Evolutionary conservation across 2,329 filamentous ascomycete genomes (phyloP), one percentile per base, ranked within the genome.

Genomic region (Alternaria triticina): DNA sequence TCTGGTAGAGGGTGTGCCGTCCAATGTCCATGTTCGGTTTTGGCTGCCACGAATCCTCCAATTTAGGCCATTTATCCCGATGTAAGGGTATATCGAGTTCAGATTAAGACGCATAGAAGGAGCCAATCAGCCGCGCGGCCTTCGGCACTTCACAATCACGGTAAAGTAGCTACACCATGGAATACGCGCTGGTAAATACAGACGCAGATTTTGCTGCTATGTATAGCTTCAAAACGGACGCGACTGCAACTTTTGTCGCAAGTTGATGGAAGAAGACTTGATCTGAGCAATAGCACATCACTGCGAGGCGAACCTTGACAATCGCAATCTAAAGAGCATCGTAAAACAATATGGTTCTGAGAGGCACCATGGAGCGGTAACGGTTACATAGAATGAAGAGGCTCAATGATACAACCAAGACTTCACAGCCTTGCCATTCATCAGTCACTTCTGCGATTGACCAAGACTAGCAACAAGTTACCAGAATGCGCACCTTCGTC

Each of bases 91-190:
- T 68, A 70, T 65, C 62, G 71, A 54, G 54, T 64, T 61, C 64
- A 75, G 40, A 74, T 74, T 74, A 69, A 67, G 55, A 55, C 20
- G 33, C 43, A 25, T 44, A 6, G 20, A 25, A 49, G 20, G 59
- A 49, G 59, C 72, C 73, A 75, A 74, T 71, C 65, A 70, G 50
- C 63, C 33, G 9, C 23, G 6, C 36, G 13, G 17, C 22, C 23
- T 50, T 46, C 25, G 54, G 20, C 50, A 64, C 44, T 43, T 40
- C 46, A 47, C 64, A 73, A 75, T 71, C 45, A 73, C 43, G 8
- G 25, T 64, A 74, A 57, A 74, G 70, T 71, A 70, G 45, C 28
- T 7, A 50, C 55, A 46, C 58, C 44, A 54, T 22, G 52, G 28
- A 52, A 30, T 52, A 54, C 20, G 43, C 57, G 67, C 40, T 64